These are phyloP conservation scores for Diplodia seriata DNA, from an alignment of 2,329 filamentous ascomycete genomes.

Conservation along the genomic window DNA sequence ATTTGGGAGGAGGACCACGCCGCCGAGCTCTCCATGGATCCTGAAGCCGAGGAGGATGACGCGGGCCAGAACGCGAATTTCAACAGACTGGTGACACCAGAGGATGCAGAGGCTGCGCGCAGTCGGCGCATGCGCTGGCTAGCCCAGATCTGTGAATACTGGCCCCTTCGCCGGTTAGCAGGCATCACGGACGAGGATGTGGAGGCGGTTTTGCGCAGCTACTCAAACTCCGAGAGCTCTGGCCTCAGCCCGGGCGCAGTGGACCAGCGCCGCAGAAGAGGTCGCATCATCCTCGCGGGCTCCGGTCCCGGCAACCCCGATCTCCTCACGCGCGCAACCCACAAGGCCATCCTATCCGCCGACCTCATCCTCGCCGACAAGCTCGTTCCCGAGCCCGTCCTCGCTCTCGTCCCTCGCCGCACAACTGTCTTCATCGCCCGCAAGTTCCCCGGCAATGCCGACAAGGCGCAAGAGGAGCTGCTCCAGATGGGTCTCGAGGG, in stretches of 20 bases:
- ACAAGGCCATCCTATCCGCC: constrained; percentile 75
- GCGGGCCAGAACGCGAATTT: constrained; percentile 80
- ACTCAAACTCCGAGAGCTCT: constrained; percentile 56
- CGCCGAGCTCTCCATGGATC: constrained; percentile 53
- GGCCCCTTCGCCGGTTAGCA: constrained; percentile 85
- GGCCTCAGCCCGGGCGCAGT: constrained; percentile 40
- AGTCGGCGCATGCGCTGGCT: constrained; percentile 90
- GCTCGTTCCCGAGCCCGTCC: constrained; percentile 80
- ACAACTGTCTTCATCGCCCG: constrained; percentile 90
- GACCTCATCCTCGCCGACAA: constrained; percentile 87
- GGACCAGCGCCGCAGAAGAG: constrained; percentile 51
- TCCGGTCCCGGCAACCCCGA: constrained; percentile 93
- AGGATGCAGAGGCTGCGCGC: constrained; percentile 75
- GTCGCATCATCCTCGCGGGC: constrained; percentile 85
- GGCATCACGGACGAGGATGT: constrained; percentile 81
- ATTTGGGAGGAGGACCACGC: constrained; percentile 59
- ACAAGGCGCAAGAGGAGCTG: constrained; percentile 89
- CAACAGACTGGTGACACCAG: constrained; percentile 79
- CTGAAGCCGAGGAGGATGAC: constrained; percentile 64
- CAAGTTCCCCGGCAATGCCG: constrained; percentile 97
- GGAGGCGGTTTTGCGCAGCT: constrained; percentile 75
- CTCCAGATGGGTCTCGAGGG: constrained; percentile 77
- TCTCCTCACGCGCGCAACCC: constrained; percentile 81
- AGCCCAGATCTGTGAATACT: constrained; percentile 97
- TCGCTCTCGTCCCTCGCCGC: constrained; percentile 88